Percentiles rank a stretch among this genome's conserved stretches.
These are phyloP conservation scores for Pythium utonaiense DNA, from an alignment of 352 stramenopile species.

Conservation along the genomic window DNA sequence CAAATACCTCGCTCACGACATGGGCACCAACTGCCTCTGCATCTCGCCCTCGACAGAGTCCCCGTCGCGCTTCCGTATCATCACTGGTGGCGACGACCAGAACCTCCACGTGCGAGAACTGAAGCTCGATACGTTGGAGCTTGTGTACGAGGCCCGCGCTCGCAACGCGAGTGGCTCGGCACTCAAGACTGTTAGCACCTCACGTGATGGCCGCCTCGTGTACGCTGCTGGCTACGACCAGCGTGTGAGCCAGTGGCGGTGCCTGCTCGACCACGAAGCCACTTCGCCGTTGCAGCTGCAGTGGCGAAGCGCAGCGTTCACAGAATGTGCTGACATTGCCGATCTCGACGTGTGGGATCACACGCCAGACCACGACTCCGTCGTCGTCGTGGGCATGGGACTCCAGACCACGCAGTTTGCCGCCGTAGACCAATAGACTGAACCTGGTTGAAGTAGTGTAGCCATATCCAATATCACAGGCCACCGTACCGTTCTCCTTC, in stretches of 20 bases:
- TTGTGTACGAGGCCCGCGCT: conserved; percentile 28
- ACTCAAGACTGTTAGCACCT: conserved; percentile 70
- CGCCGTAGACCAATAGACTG: background rate
- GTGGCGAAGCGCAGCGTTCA: conserved; percentile 62
- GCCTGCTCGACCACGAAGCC: conserved; percentile 11
- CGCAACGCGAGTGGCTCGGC: conserved; percentile 79
- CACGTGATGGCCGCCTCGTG: conserved; percentile 36
- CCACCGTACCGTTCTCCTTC: conserved; percentile 1
- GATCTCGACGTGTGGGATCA: conserved; percentile 41
- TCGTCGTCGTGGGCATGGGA: conserved; percentile 77
- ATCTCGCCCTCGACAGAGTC: conserved; percentile 26
- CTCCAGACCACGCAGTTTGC: conserved; percentile 61
- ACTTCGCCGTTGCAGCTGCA: conserved; percentile 22
- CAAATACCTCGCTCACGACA: conserved; percentile 77
- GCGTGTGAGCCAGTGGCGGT: conserved; percentile 68
- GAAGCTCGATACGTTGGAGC: conserved; percentile 28
- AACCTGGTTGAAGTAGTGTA: background rate
- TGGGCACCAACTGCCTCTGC: conserved; percentile 75
- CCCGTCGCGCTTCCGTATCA: conserved; percentile 39
- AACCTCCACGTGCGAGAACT: conserved; percentile 50
- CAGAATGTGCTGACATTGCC: conserved; percentile 80
- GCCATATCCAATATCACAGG: conserved; percentile 10
- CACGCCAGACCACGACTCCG: conserved; percentile 9
- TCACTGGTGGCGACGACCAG: conserved; percentile 84
- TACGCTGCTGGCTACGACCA: conserved; percentile 84